phyloP scores from a whole-genome alignment of 306 rosid species.

The Medicago ruthenica region DNA sequence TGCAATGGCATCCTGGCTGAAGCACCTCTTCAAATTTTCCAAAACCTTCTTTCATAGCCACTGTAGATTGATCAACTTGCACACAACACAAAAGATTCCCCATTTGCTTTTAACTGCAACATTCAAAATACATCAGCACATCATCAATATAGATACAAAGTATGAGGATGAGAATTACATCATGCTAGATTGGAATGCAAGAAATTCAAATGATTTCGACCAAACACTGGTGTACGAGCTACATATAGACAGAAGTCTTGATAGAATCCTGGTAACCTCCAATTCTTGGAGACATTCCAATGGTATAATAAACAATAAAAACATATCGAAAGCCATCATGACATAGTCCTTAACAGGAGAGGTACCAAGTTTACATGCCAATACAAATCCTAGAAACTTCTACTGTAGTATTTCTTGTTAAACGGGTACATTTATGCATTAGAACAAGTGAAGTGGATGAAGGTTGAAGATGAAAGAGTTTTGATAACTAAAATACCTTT shows the following conservation, averaged over 20 bases:
- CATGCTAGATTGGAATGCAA: not conserved
- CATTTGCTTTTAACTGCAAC: constrained; percentile 50
- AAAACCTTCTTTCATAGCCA: constrained; percentile 79
- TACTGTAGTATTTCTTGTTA: no score
- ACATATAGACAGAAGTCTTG: not conserved
- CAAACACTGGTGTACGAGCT: not conserved
- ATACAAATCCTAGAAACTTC: not conserved
- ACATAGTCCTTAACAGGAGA: constrained; percentile 13
- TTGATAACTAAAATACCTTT: no score
- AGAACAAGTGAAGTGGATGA: no score
- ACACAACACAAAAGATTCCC: constrained; percentile 73
- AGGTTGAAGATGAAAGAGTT: no score
- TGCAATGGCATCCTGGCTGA: constrained; percentile 89
- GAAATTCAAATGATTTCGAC: constrained; percentile 3
- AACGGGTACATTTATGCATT: not conserved
- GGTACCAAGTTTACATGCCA: not conserved
- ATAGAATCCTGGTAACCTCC: no score
- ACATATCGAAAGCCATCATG: constrained; percentile 55
- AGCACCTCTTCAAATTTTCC: constrained; percentile 77
- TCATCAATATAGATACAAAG: not conserved
- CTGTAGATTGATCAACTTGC: constrained; percentile 84
- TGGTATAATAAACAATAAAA: not conserved
- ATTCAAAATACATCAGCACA: constrained; percentile 30
- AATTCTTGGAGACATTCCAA: not conserved
- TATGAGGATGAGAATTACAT: constrained; percentile 24